These are phyloP conservation scores for Colletotrichum aenigma DNA, from an alignment of 2,329 filamentous ascomycete genomes.

Conservation along the genomic window DNA sequence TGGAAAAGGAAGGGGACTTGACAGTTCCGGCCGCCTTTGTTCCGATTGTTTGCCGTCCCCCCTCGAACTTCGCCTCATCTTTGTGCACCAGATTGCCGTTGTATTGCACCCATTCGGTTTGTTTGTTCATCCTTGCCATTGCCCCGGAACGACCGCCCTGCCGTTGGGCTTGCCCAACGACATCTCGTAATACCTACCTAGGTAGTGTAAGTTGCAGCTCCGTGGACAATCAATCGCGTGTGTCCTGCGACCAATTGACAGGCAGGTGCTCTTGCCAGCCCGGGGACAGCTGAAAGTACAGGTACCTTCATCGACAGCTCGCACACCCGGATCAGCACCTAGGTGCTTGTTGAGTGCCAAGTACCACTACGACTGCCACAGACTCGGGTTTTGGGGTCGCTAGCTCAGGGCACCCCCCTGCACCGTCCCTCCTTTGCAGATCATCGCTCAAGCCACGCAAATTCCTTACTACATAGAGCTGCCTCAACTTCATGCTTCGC, in stretches of 20 bases:
- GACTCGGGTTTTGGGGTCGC: neutral
- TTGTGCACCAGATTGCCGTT: neutral
- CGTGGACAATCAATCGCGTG: neutral
- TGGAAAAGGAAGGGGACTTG: neutral
- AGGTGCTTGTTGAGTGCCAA: neutral
- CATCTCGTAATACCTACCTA: neutral
- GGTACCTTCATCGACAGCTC: neutral
- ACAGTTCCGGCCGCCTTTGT: neutral
- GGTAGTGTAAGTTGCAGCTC: neutral
- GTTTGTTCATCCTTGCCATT: neutral
- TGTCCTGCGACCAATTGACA: neutral
- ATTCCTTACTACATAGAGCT: conserved; percentile 6
- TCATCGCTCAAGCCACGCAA: conserved; percentile 15
- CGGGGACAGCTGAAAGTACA: neutral
- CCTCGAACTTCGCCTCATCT: conserved; percentile 1
- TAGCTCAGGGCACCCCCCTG: conserved; percentile 5
- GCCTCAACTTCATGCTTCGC: conserved; percentile 10
- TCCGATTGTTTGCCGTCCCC: neutral
- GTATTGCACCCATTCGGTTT: neutral
- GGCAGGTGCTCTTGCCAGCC: neutral
- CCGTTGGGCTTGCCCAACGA: neutral
- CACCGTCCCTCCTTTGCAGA: conserved; percentile 11
- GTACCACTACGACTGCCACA: neutral
- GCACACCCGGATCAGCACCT: neutral
- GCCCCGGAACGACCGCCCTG: neutral